Evolutionary conservation across 202 grass and related monocot genomes (phyloP).

Genomic region (Brachypodium distachyon): DNA sequence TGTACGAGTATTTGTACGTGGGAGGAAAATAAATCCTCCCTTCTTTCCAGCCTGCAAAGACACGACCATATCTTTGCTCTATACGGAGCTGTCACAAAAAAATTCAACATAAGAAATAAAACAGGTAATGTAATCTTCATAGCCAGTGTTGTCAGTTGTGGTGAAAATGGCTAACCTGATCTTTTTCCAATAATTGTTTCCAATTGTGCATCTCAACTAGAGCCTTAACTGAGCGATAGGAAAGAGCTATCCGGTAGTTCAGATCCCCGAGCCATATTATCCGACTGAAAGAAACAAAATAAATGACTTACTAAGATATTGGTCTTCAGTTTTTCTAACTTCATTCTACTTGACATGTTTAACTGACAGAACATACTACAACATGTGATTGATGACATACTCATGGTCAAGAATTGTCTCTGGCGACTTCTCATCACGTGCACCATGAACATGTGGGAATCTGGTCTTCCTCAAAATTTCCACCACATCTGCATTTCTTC

Average conservation of each 20-base stretch:
- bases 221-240: conserved; percentile 85
- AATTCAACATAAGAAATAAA: not conserved
- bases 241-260: conserved; percentile 94
- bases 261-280: conserved; percentile 96
- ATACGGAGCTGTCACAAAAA: conserved; percentile 63
- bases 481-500: conserved; percentile 82
- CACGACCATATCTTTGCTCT: conserved; percentile 75
- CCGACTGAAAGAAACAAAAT: conserved; percentile 48
- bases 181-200: conserved; percentile 89
- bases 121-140: not conserved
- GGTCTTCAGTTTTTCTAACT: not conserved
- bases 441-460: conserved; percentile 68
- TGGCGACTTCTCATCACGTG: conserved; percentile 57
- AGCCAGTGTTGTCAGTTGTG: not conserved
- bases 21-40: conserved; percentile 94
- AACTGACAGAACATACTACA: not conserved
- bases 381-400: conserved; percentile 29
- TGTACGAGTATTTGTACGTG: conserved; percentile 91
- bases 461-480: conserved; percentile 88
- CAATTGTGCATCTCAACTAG: conserved; percentile 96
- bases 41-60: conserved; percentile 93
- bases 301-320: not conserved
- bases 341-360: not conserved
- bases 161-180: conserved; percentile 54
- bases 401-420: conserved; percentile 90